A percentile compares a stretch with the other conserved stretches of the same genome.
Evolutionary conservation across 139 green algal genomes (phyloP).

Genomic region (Tetraselmis striata): DNA sequence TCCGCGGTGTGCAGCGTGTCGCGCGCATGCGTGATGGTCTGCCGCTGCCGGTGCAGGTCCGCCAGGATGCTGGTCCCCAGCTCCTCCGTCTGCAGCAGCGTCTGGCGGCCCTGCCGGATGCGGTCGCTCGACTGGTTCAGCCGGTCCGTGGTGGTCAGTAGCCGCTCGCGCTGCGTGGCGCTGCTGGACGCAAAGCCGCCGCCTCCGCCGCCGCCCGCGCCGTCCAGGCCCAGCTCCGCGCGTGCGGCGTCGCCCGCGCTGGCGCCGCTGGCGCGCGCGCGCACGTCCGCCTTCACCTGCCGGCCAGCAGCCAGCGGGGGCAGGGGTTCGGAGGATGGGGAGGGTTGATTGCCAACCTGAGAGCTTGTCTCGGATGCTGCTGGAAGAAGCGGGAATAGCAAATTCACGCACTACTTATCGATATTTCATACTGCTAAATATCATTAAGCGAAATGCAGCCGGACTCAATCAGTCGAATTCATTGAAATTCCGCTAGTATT

Average conservation of each 20-base stretch:
- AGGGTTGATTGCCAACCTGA: too few species aligned
- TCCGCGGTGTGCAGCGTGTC: conserved; percentile 83
- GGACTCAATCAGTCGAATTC: too few species aligned
- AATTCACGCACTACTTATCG: too few species aligned
- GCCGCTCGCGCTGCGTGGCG: conserved; percentile 68
- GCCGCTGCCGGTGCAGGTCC: conserved; percentile 84
- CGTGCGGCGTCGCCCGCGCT: conserved; percentile 40
- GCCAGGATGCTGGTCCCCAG: conserved; percentile 83
- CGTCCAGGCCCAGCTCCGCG: conserved; percentile 68
- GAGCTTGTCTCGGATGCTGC: too few species aligned
- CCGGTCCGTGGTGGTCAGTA: conserved; percentile 68
- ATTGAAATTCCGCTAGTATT: too few species aligned
- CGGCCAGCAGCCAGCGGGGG: too few species aligned
- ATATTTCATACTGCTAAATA: too few species aligned
- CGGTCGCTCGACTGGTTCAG: conserved; percentile 66
- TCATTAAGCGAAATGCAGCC: too few species aligned
- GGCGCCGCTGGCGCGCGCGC: background rate
- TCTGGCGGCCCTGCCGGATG: conserved; percentile 67
- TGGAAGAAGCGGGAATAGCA: too few species aligned
- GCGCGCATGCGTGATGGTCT: conserved; percentile 82
- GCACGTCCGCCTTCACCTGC: conserved; percentile 3
- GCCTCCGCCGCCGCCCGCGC: background rate
- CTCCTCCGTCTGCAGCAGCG: conserved; percentile 87
- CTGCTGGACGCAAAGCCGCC: background rate
- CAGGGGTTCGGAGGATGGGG: too few species aligned